Conservation (phyloP, 345 rosid genomes). For the Lumnitzera racemosa region DNA sequence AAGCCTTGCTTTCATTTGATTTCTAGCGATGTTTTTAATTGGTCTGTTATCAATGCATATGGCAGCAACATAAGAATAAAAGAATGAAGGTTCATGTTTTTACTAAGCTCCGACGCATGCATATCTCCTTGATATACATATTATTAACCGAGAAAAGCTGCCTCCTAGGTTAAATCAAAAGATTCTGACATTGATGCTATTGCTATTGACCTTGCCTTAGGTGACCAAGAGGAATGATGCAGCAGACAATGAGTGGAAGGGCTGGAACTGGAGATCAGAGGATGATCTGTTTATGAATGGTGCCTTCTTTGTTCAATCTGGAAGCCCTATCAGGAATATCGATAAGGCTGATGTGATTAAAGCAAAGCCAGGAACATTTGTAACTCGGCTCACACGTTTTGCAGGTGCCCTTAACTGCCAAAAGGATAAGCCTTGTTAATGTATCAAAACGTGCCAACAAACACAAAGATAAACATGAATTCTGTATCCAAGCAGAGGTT, state of each 20-base stretch:
- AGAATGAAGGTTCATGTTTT: not conserved
- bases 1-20: too few relatives aligned
- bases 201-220: conserved; percentile 4
- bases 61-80: not conserved
- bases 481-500: conserved; percentile 1
- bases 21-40: too few relatives aligned
- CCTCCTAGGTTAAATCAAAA: too few relatives aligned
- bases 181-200: too few relatives aligned
- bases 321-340: conserved; percentile 12
- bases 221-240: conserved; percentile 54
- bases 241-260: conserved; percentile 31
- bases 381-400: conserved; percentile 28
- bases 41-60: too few relatives aligned
- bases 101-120: not conserved
- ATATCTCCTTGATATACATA: not conserved
- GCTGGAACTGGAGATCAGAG: conserved; percentile 61
- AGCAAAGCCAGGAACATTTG: conserved; percentile 42
- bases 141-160: not conserved
- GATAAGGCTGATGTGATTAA: conserved; percentile 18
- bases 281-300: conserved; percentile 54
- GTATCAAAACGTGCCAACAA: not conserved
- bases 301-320: conserved; percentile 54
- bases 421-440: conserved; percentile 16
- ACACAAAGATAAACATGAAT: not conserved
- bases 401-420: conserved; percentile 43